Percentiles rank a stretch among this genome's conserved stretches.
Evolutionary conservation across 371 early-diverging fungal genomes (phyloP).

Genomic region (Rhizopus stolonifer): DNA sequence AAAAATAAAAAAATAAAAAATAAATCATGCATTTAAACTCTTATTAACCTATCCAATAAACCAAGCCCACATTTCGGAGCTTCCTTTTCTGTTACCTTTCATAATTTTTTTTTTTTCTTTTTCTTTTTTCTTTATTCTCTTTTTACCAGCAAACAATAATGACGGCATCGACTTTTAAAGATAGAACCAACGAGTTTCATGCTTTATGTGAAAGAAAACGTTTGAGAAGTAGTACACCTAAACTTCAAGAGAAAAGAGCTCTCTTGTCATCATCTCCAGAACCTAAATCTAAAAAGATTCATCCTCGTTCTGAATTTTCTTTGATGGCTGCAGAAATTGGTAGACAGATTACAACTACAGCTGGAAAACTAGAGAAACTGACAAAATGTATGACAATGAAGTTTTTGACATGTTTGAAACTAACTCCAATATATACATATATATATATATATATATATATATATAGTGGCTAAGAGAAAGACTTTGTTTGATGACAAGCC

Average conservation of each 20-base stretch:
- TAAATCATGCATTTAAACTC: too few relatives aligned
- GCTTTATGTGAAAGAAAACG: constrained; percentile 49
- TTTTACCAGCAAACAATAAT: too few relatives aligned
- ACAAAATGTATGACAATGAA: constrained; percentile 54
- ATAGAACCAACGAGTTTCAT: constrained; percentile 54
- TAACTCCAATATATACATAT: too few relatives aligned
- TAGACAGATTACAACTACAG: constrained; percentile 59
- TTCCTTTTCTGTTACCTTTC: too few relatives aligned
- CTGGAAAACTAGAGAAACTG: constrained; percentile 68
- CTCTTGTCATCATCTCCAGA: constrained; percentile 25
- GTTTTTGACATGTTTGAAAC: too few relatives aligned
- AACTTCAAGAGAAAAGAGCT: constrained; percentile 37
- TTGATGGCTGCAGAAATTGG: constrained; percentile 66
- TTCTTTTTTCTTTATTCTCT: not conserved
- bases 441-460: not conserved
- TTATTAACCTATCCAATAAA: too few relatives aligned
- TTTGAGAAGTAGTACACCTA: constrained; percentile 29
- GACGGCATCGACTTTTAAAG: constrained; percentile 33
- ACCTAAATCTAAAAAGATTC: constrained; percentile 14
- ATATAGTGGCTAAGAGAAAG: constrained; percentile 70
- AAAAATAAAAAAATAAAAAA: too few relatives aligned
- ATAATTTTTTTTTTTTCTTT: not conserved
- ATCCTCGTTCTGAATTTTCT: constrained; percentile 56
- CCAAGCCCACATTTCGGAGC: not conserved
- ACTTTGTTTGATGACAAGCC: constrained; percentile 76